These are phyloP conservation scores for Hypoxylon sp. DNA, from an alignment of 2,329 filamentous ascomycete genomes.

Conservation along the genomic window DNA sequence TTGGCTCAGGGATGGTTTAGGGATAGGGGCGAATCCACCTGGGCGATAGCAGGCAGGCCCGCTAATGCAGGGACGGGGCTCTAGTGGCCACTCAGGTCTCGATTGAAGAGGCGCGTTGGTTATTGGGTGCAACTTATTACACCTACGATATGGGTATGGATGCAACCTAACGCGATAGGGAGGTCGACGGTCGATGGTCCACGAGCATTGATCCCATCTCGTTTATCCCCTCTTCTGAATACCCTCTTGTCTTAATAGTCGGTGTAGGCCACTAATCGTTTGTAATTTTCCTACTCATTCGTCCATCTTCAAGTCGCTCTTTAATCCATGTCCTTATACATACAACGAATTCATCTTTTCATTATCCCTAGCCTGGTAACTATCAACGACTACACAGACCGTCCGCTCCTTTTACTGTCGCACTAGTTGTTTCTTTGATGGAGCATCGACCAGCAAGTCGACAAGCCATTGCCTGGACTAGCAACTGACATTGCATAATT, in stretches of 20 bases:
- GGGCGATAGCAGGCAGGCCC: slow-evolving; percentile 13
- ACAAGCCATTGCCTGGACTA: slow-evolving; percentile 28
- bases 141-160: slow-evolving; percentile 31
- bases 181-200: slow-evolving; percentile 1
- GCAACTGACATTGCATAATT: slow-evolving; percentile 36
- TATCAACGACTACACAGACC: neutral
- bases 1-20: slow-evolving; percentile 1
- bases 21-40: slow-evolving; percentile 23
- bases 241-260: slow-evolving; percentile 25
- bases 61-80: slow-evolving; percentile 42
- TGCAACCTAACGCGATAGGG: slow-evolving; percentile 38
- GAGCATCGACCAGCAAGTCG: slow-evolving; percentile 17
- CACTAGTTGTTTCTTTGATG: slow-evolving; percentile 26
- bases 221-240: slow-evolving; percentile 29
- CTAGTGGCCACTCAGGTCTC: slow-evolving; percentile 14
- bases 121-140: slow-evolving; percentile 32
- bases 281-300: slow-evolving; percentile 22
- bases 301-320: slow-evolving; percentile 23
- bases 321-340: slow-evolving; percentile 17
- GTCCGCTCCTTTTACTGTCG: slow-evolving; percentile 31
- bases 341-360: slow-evolving; percentile 15
- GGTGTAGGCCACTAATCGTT: slow-evolving; percentile 11
- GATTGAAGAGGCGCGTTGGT: slow-evolving; percentile 29
- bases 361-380: neutral
- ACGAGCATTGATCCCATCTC: slow-evolving; percentile 3